A percentile compares a stretch with the other conserved stretches of the same genome.
phyloP scores from a whole-genome alignment of 2,329 filamentous ascomycete species.

The Catunica adiposa region DNA sequence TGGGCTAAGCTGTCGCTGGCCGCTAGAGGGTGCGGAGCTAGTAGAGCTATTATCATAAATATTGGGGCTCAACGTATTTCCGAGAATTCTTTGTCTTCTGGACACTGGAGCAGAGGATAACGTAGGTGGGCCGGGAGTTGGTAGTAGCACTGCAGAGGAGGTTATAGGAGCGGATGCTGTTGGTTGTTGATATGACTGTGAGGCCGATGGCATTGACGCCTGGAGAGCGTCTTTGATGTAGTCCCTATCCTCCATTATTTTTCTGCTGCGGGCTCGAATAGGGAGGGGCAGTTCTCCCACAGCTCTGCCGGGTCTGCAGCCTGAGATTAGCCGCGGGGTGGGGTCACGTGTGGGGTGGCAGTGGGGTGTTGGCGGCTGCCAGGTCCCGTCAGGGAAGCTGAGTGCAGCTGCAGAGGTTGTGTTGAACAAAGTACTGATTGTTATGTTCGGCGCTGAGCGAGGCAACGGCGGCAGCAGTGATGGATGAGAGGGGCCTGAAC shows the following conservation, averaged over 20 bases:
- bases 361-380: background rate
- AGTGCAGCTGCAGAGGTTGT: background rate
- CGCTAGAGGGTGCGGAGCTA: background rate
- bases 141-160: too few relatives aligned
- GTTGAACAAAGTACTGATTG: background rate
- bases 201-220: slow-evolving; percentile 14
- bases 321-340: slow-evolving; percentile 14
- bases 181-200: slow-evolving; percentile 8
- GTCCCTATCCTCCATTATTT: slow-evolving; percentile 14
- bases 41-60: slow-evolving; percentile 7
- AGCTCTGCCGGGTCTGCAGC: slow-evolving; percentile 13
- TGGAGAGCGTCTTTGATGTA: slow-evolving; percentile 11
- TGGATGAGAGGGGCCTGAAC: background rate
- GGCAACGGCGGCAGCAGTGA: background rate
- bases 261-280: slow-evolving; percentile 12
- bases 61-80: slow-evolving; percentile 11
- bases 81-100: slow-evolving; percentile 7
- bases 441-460: background rate
- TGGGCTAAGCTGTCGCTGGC: slow-evolving; percentile 9
- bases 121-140: background rate
- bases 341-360: slow-evolving; percentile 10
- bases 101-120: slow-evolving; percentile 8
- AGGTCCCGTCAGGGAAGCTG: background rate
- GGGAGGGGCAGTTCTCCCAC: slow-evolving; percentile 12
- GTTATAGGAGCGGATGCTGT: slow-evolving; percentile 2